phyloP scores from a whole-genome alignment of 371 early-diverging fungal species.

The Haplosporangium sp. region DNA sequence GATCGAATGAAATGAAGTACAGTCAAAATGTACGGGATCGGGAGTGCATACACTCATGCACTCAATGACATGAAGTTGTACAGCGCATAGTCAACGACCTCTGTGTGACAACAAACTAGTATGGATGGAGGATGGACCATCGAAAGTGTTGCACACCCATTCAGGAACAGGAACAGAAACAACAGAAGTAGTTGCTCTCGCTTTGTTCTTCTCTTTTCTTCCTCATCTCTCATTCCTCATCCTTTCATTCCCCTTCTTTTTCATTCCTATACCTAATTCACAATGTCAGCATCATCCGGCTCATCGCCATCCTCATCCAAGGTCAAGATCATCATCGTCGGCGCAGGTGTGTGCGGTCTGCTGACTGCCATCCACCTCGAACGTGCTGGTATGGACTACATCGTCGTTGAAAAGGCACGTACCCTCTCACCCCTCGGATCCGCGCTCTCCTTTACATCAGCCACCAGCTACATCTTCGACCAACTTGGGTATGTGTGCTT shows the following conservation, averaged over 20 bases:
- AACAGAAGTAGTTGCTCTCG: neutral
- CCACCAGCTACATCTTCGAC: constrained; percentile 33
- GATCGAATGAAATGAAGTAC: too few relatives aligned
- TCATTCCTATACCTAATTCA: neutral
- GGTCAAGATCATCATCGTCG: constrained; percentile 40
- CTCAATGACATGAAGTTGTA: too few relatives aligned
- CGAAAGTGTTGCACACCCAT: neutral
- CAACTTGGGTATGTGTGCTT: constrained; percentile 24
- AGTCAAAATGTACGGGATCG: too few relatives aligned
- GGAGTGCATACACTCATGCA: too few relatives aligned
- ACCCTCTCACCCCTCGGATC: constrained; percentile 17
- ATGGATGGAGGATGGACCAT: neutral
- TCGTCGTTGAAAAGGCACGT: constrained; percentile 30
- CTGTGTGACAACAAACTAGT: too few relatives aligned
- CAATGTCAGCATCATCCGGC: constrained; percentile 4
- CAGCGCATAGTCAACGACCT: too few relatives aligned
- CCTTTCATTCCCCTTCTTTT: neutral
- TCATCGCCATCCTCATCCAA: constrained; percentile 9
- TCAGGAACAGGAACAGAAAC: too few relatives aligned
- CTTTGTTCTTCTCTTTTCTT: neutral
- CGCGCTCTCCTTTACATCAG: constrained; percentile 25
- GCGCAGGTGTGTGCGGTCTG: constrained; percentile 30
- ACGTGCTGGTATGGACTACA: constrained; percentile 32
- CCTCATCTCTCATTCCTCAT: neutral
- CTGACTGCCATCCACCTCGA: constrained; percentile 38